phyloP scores from a whole-genome alignment of 768 basidiomycete species.

The Terana coerulea region DNA sequence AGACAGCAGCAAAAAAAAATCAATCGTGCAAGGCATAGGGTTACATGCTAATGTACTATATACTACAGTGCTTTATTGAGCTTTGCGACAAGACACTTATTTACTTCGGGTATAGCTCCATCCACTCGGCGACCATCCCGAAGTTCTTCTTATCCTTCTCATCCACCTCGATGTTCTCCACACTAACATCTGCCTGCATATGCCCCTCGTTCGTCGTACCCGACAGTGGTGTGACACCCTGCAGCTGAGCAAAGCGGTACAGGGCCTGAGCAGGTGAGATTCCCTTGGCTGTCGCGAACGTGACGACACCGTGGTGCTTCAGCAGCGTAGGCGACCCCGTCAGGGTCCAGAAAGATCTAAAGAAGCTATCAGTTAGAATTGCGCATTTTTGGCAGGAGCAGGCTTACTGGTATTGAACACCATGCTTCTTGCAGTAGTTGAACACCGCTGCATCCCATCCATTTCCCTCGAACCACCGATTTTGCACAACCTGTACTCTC shows the following conservation, averaged over 20 bases:
- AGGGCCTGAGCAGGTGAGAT: slow-evolving; percentile 64
- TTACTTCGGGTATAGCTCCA: slow-evolving; percentile 1
- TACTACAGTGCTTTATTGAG: too few relatives aligned
- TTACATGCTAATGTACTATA: too few relatives aligned
- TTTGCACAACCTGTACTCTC: slow-evolving; percentile 70
- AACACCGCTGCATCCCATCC: slow-evolving; percentile 67
- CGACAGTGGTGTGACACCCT: slow-evolving; percentile 67
- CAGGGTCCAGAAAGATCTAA: slow-evolving; percentile 87
- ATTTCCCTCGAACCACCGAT: slow-evolving; percentile 83
- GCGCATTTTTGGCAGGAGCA: not conserved
- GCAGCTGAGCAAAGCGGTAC: slow-evolving; percentile 64
- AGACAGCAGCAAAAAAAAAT: too few relatives aligned
- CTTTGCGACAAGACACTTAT: too few relatives aligned
- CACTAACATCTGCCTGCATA: slow-evolving; percentile 62
- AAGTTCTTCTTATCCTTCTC: slow-evolving; percentile 22
- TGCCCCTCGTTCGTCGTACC: slow-evolving; percentile 69
- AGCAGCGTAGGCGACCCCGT: slow-evolving; percentile 70
- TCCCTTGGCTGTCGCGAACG: slow-evolving; percentile 41
- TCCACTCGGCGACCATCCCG: not conserved
- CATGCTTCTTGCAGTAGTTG: slow-evolving; percentile 57
- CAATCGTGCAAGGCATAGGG: too few relatives aligned
- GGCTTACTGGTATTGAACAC: slow-evolving; percentile 68
- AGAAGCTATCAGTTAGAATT: not conserved
- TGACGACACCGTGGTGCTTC: slow-evolving; percentile 39
- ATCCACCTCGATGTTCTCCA: slow-evolving; percentile 33